Evolutionary conservation across 371 early-diverging fungal genomes (phyloP), one percentile per base, ranked within the genome.

Genomic region (Haplosporangium sp.): DNA sequence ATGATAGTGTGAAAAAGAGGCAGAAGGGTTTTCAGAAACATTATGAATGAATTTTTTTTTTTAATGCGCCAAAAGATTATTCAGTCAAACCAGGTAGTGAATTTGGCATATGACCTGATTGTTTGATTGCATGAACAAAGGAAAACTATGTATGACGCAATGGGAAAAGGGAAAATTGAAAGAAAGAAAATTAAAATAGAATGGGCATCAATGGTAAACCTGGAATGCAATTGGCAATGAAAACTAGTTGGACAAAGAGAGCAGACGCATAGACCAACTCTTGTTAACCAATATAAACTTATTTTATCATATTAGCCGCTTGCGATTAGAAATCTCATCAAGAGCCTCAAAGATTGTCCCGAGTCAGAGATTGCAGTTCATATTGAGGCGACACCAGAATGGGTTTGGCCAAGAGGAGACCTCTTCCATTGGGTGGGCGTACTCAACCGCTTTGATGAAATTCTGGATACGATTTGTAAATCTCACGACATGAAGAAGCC

Each of bases 381-480:
- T 57, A 84, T 91, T 55, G 85, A 82, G 69, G 76, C 88, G 44
- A 76, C 86, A 59, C 72, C 75, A 17, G 86, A 91, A 61, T 96
- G 96, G 96, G 82, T 85, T 35, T 95, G 90, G 83, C 93, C 93
- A 39, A 92, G 96, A 67, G 94, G 95, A 56, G 99, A 99, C 77
- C 86, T 98, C 61, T 96, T 92, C 85, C 95, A 96, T 71, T 99
- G 98, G 98, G 93, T 96, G 20, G 86, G 89, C 19, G 96, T 97
- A 0, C 89, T 99, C 53, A 95, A 99, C 85, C 90, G 96, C 38
- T 96, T 97, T 74, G 99, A 98, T 78, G 82, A 76, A 8, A 92
- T 97, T 53, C 86, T 98, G 47, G 92, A 90, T 61, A 77, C 78
- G 35, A 77, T 91, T 17, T 90, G 92, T 72, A 83, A 87, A 65